Base-by-base conservation (phyloP, 352 stramenopile genomes). In the Aphanomyces astaci region DNA sequence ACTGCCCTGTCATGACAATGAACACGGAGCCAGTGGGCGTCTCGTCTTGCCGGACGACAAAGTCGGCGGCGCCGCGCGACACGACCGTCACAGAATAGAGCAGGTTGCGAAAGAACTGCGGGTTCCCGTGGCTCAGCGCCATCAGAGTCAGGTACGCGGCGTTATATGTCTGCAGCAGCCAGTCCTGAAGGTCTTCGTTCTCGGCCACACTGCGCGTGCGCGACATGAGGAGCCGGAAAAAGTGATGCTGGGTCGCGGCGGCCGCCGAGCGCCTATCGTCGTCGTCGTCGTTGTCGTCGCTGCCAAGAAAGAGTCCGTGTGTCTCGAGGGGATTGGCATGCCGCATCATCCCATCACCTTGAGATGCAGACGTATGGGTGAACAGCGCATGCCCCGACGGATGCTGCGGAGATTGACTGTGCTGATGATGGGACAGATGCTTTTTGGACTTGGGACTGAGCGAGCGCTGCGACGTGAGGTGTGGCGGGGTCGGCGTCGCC, bases 1-100 rank as follows among this genome's bases (percentile, higher is more conserved):
- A 68, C 13, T 64, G 52, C 13, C 75, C 75, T 17, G 63, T 74
- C 22, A 79, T 36, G 30, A 80, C 66, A 7, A 82, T 72, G 54
- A 73, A 78, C 0, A 82, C 55, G 9, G 66, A 60, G 3, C 71
- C 71, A 0, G 73, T 54, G 0, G 63, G 69, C 0, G 74, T 80
- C n/a, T 24, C 46, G 30, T 76, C 71, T 59, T 80, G 74, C 0
- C 49, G 57, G 30, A 80, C 73, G 39, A 82, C 49, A 0, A 55
- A 33, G 11, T 76, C 69, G 0, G 57, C 57, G 0, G 72, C 68
- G 0, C 64, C 45, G 9, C 75, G 52, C 11, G 72, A 63, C 0
- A 74, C 24, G 2, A 82, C 33, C 11, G 66, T 36, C 56, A 36
- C 17, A 0, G 39, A 52, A 19, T 10, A 27, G 36, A 65, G 0